phyloP scores from a whole-genome alignment of 805 yeast species.

The Starmerella stigmatis region DNA sequence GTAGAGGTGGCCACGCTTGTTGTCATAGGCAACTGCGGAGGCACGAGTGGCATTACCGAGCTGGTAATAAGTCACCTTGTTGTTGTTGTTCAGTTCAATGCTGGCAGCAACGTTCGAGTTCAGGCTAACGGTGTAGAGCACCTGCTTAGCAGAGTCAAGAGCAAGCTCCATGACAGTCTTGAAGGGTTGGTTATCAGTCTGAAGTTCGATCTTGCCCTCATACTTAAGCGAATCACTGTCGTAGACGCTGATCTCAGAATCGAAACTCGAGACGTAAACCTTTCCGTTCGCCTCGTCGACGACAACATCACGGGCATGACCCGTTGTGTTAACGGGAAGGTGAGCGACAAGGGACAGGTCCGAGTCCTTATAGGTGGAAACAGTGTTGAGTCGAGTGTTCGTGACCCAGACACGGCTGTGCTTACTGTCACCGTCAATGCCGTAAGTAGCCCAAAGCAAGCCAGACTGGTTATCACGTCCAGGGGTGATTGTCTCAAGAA shows the following conservation, averaged over 20 bases:
- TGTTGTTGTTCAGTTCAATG: slow-evolving; percentile 9
- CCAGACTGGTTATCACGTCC: background rate
- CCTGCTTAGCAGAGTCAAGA: slow-evolving; percentile 4
- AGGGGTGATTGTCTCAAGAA: background rate
- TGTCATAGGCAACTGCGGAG: slow-evolving; percentile 15
- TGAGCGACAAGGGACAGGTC: slow-evolving; percentile 6
- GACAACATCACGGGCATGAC: slow-evolving; percentile 12
- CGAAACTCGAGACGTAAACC: slow-evolving; percentile 11
- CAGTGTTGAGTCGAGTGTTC: slow-evolving; percentile 16
- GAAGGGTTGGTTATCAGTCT: slow-evolving; percentile 4
- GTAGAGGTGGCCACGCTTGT: slow-evolving; percentile 12
- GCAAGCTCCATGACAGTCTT: slow-evolving; percentile 12
- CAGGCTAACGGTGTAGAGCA: slow-evolving; percentile 16
- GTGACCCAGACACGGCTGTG: slow-evolving; percentile 12
- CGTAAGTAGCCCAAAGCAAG: slow-evolving; percentile 11
- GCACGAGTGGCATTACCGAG: slow-evolving; percentile 10
- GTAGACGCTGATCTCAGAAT: slow-evolving; percentile 6
- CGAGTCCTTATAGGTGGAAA: slow-evolving; percentile 6
- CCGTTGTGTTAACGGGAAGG: background rate
- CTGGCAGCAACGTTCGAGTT: slow-evolving; percentile 9
- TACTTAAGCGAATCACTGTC: background rate
- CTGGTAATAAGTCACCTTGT: slow-evolving; percentile 8
- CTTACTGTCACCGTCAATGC: slow-evolving; percentile 10
- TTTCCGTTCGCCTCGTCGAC: slow-evolving; percentile 6
- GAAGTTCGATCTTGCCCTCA: slow-evolving; percentile 1